These are phyloP conservation scores for Trametes maxima DNA, from an alignment of 768 basidiomycete genomes.

Conservation along the genomic window DNA sequence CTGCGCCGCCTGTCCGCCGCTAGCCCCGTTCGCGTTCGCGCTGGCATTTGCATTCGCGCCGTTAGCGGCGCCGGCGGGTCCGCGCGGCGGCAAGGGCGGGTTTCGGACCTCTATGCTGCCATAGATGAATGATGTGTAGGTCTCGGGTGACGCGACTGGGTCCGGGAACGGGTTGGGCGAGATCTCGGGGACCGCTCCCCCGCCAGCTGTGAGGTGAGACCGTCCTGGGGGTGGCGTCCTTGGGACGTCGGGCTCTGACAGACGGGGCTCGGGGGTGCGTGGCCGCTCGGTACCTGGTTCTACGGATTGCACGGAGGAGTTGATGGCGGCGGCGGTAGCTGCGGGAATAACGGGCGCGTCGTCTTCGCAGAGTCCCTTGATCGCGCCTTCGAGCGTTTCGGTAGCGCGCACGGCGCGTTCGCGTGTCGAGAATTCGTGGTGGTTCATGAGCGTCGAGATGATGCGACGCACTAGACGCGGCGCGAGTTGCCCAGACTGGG, in stretches of 20 bases:
- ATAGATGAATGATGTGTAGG: constrained; percentile 62
- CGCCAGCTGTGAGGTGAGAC: constrained; percentile 30
- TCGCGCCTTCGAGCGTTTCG: constrained; percentile 66
- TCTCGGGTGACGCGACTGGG: constrained; percentile 61
- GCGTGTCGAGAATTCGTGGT: constrained; percentile 74
- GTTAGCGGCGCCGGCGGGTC: neutral
- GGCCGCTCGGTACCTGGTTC: constrained; percentile 13
- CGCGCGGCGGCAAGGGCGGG: constrained; percentile 35
- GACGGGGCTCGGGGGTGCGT: constrained; percentile 26
- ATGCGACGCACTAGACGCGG: constrained; percentile 71
- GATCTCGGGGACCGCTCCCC: constrained; percentile 42
- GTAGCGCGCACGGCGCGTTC: constrained; percentile 70
- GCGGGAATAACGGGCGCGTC: constrained; percentile 33
- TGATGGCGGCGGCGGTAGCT: constrained; percentile 7
- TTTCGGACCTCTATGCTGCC: constrained; percentile 59
- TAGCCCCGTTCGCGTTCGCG: constrained; percentile 12
- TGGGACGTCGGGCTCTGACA: constrained; percentile 44
- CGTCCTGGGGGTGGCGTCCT: constrained; percentile 48
- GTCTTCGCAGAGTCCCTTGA: constrained; percentile 73
- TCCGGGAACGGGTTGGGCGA: constrained; percentile 73
- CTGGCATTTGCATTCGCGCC: constrained; percentile 7
- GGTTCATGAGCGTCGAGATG: constrained; percentile 64
- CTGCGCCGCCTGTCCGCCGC: constrained; percentile 13
- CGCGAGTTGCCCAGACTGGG: constrained; percentile 64
- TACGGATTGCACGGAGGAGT: neutral